phyloP scores from a whole-genome alignment of 441 rosid genomes.

The Populus hybrid region DNA sequence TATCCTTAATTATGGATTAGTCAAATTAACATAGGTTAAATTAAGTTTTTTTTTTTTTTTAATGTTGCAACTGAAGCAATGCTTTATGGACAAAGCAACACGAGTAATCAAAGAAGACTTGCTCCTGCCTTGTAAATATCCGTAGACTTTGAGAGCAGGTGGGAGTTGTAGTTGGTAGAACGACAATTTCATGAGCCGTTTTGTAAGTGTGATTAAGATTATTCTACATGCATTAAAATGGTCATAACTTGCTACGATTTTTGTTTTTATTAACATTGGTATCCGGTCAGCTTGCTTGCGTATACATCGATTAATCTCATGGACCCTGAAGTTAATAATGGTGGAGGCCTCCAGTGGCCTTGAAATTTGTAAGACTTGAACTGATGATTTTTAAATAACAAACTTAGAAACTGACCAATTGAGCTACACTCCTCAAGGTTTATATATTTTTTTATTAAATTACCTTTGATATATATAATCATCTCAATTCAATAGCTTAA shows the following conservation, averaged over 20 bases:
- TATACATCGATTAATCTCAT: neutral
- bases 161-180: neutral
- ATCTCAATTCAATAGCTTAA: too few relatives aligned
- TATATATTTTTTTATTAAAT: too few relatives aligned
- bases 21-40: too few relatives aligned
- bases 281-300: accelerated
- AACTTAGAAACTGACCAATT: too few relatives aligned
- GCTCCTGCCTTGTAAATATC: neutral
- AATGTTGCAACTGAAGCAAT: too few relatives aligned
- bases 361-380: too few relatives aligned
- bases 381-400: accelerated
- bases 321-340: accelerated
- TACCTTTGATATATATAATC: too few relatives aligned
- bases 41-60: too few relatives aligned
- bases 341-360: accelerated
- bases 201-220: neutral
- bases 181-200: neutral
- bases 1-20: too few relatives aligned
- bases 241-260: neutral
- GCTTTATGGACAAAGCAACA: too few relatives aligned
- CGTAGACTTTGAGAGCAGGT: neutral
- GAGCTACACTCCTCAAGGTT: too few relatives aligned
- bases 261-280: neutral
- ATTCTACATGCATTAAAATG: neutral
- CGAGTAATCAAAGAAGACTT: too few relatives aligned